phyloP scores from a whole-genome alignment of 257 asterid genomes.

The Coffea canephora region DNA sequence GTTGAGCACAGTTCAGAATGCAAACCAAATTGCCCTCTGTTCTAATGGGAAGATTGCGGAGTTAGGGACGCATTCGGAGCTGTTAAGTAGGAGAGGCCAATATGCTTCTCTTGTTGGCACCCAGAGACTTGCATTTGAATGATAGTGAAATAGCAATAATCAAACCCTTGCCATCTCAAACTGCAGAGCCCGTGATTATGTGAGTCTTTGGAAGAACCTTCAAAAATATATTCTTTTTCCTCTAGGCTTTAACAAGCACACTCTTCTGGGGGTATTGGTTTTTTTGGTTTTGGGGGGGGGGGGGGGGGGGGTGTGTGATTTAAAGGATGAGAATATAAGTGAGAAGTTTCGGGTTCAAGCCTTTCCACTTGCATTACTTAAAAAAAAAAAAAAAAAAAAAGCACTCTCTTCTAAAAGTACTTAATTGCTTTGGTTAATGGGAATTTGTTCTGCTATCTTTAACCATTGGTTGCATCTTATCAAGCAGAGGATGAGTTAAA shows the following conservation, averaged over 20 bases:
- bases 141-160: slow-evolving; percentile 14
- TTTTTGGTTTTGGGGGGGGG: too few relatives aligned
- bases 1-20: slow-evolving; percentile 91
- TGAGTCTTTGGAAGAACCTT: background rate
- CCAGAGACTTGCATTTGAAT: slow-evolving; percentile 92
- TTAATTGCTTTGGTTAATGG: background rate
- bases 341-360: too few relatives aligned
- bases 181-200: background rate
- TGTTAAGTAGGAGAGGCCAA: slow-evolving; percentile 63
- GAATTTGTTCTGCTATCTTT: background rate
- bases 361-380: too few relatives aligned
- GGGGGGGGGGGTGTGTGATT: too few relatives aligned
- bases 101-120: slow-evolving; percentile 87
- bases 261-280: background rate
- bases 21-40: slow-evolving; percentile 75
- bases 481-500: background rate
- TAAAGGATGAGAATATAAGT: too few relatives aligned
- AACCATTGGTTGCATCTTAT: background rate
- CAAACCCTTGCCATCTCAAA: background rate
- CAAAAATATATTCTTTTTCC: background rate
- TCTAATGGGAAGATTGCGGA: slow-evolving; percentile 83
- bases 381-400: too few relatives aligned
- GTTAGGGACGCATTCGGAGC: slow-evolving; percentile 81
- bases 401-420: background rate
- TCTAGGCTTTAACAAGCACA: background rate